Percentiles rank a stretch among this genome's conserved stretches.
These are phyloP conservation scores for Monocercomonoides exilis DNA, from an alignment of 78 protist genomes.

Conservation along the genomic window DNA sequence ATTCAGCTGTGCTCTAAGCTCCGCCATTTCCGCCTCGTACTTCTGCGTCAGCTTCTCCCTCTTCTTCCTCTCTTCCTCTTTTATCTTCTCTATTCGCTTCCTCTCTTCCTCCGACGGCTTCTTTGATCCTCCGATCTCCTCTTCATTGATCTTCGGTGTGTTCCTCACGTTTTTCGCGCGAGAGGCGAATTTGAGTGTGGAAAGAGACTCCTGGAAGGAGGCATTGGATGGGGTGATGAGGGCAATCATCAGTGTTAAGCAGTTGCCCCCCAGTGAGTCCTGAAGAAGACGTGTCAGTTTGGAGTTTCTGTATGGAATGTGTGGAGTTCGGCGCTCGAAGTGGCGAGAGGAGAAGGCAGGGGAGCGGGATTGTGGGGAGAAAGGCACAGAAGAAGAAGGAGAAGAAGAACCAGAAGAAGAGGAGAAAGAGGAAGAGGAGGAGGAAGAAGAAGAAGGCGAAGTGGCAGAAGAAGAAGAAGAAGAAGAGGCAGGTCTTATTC, in stretches of 20 bases:
- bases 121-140: not conserved
- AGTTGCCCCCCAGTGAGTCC: not conserved
- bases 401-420: too few relatives aligned
- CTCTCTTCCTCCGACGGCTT: too few relatives aligned
- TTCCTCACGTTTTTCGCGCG: not conserved
- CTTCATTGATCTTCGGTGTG: not conserved
- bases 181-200: not conserved
- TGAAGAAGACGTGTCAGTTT: not conserved
- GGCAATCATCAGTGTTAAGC: not conserved
- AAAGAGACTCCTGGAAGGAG: not conserved
- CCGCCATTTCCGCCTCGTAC: not conserved
- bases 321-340: not conserved
- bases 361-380: too few relatives aligned
- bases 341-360: too few relatives aligned
- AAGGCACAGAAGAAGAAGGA: too few relatives aligned
- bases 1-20: not conserved
- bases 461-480: too few relatives aligned
- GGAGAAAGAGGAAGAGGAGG: too few relatives aligned
- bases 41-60: not conserved
- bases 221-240: not conserved
- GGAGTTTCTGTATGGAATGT: not conserved
- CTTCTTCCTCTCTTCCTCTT: too few relatives aligned
- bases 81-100: too few relatives aligned
- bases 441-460: too few relatives aligned
- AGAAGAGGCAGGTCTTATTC: too few relatives aligned